phyloP scores from a whole-genome alignment of 2,329 filamentous ascomycete species.

The Cordyceps javanica region DNA sequence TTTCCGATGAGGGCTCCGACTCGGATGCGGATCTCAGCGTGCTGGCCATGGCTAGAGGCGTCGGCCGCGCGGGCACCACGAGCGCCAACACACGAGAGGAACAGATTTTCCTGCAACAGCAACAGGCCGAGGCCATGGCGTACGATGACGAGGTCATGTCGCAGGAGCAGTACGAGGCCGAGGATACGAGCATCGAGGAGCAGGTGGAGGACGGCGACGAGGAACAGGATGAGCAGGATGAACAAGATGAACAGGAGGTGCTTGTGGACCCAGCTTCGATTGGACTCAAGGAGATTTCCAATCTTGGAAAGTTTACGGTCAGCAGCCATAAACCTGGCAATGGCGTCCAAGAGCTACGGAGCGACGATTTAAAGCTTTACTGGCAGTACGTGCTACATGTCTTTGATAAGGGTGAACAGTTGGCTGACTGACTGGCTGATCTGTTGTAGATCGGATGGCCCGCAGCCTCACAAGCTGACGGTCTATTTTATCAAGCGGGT shows the following conservation, averaged over 20 bases:
- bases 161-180: constrained; percentile 18
- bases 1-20: constrained; percentile 28
- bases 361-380: constrained; percentile 65
- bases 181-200: constrained; percentile 22
- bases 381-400: constrained; percentile 59
- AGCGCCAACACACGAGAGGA: constrained; percentile 11
- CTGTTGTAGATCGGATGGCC: constrained; percentile 62
- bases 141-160: constrained; percentile 21
- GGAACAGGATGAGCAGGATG: constrained; percentile 32
- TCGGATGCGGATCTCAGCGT: constrained; percentile 33
- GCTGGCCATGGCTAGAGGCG: constrained; percentile 28
- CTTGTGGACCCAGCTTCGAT: constrained; percentile 49
- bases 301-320: constrained; percentile 76
- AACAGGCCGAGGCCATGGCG: constrained; percentile 21
- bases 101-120: constrained; percentile 8
- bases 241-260: constrained; percentile 30
- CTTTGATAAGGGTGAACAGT: neutral
- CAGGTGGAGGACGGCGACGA: constrained; percentile 24
- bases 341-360: constrained; percentile 68
- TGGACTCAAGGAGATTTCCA: constrained; percentile 75
- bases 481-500: constrained; percentile 83
- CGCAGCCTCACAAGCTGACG: constrained; percentile 75
- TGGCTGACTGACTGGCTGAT: constrained; percentile 11
- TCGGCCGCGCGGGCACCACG: constrained; percentile 5
- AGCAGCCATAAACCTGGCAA: constrained; percentile 76